Evolutionary conservation across 305 asterid genomes (phyloP).

Genomic region (Solanum hybrid): DNA sequence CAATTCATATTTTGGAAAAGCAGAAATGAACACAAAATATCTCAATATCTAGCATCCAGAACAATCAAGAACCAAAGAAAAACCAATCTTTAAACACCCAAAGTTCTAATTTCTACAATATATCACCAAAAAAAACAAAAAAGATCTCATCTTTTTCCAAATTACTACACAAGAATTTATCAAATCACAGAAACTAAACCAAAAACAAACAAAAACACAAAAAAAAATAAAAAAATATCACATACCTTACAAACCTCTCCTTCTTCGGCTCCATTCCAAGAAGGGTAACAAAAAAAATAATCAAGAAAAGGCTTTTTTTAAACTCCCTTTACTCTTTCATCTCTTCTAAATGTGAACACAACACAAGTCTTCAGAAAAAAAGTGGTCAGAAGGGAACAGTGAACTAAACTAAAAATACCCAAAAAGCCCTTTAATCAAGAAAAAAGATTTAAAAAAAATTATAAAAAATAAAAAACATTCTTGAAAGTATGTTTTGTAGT

Average conservation of each 20-base stretch:
- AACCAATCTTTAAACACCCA: neutral
- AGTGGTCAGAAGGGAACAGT: neutral
- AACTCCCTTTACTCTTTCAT: neutral
- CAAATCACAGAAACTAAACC: neutral
- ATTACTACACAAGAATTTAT: conserved; percentile 2
- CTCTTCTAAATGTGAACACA: neutral
- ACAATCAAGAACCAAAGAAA: neutral
- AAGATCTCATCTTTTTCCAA: neutral
- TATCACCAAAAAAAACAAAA: conserved; percentile 1
- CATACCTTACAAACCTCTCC: conserved; percentile 54
- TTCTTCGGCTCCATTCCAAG: conserved; percentile 36
- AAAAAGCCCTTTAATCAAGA: conserved; percentile 14
- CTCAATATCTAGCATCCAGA: neutral
- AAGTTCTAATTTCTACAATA: neutral
- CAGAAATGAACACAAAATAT: neutral
- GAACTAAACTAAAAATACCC: conserved; percentile 1
- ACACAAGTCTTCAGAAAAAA: neutral
- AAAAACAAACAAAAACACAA: neutral
- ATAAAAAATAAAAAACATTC: neutral
- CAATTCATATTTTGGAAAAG: neutral
- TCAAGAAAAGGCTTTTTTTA: neutral
- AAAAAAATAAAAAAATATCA: neutral
- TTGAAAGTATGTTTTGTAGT: neutral
- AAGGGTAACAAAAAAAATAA: conserved; percentile 10
- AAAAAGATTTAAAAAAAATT: neutral